Evolutionary conservation across 768 basidiomycete species (phyloP).

Genomic region (Mycena polygramma): DNA sequence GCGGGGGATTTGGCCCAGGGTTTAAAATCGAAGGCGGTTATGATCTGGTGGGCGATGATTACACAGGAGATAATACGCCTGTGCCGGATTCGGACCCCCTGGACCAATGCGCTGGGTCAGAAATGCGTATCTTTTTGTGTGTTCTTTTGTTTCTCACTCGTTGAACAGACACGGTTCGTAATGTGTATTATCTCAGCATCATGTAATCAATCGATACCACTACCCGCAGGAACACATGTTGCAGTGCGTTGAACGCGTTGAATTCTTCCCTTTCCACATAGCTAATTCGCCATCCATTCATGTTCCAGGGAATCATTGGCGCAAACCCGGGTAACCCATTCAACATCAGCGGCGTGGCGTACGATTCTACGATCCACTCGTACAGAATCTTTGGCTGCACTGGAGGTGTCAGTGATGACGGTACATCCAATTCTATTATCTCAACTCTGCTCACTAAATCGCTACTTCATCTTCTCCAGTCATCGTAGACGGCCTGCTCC

Average conservation of each 20-base stretch:
- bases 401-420: constrained; percentile 63
- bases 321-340: constrained; percentile 70
- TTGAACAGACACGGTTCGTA: constrained; percentile 23
- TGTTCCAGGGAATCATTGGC: constrained; percentile 67
- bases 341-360: constrained; percentile 80
- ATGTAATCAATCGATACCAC: constrained; percentile 25
- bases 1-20: constrained; percentile 67
- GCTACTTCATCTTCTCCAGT: constrained; percentile 36
- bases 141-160: not conserved
- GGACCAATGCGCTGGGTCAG: constrained; percentile 61
- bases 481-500: constrained; percentile 66
- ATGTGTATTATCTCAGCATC: not conserved
- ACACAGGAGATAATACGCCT: constrained; percentile 63
- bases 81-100: constrained; percentile 65
- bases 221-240: constrained; percentile 67
- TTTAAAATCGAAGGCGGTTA: constrained; percentile 63
- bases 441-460: not conserved
- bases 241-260: constrained; percentile 49
- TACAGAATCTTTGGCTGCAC: constrained; percentile 75
- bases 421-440: constrained; percentile 47
- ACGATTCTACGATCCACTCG: constrained; percentile 63
- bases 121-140: not conserved
- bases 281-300: too few species aligned
- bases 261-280: not conserved
- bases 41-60: constrained; percentile 71